phyloP scores from a whole-genome alignment of 306 rosid species.

The Vigna radiata region DNA sequence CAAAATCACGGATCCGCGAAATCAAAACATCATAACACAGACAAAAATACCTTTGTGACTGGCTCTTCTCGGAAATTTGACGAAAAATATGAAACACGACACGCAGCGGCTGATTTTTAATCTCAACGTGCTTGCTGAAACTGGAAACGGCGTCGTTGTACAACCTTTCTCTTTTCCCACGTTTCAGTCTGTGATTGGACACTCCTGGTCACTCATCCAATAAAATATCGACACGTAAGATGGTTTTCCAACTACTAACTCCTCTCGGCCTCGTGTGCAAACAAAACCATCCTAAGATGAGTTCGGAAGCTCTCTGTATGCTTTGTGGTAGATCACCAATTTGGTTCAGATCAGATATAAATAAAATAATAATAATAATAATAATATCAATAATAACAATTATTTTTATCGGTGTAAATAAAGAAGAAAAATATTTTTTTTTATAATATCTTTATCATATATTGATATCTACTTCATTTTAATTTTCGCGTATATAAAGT shows the following conservation, averaged over 20 bases:
- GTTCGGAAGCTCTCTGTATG: background rate
- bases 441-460: too few species aligned
- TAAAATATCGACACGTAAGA: conserved; percentile 7
- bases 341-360: background rate
- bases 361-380: background rate
- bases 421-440: background rate
- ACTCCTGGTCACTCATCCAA: conserved; percentile 34
- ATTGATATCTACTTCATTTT: too few species aligned
- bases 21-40: background rate
- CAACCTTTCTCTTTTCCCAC: background rate
- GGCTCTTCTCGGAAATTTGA: background rate
- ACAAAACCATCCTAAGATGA: background rate
- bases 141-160: conserved; percentile 44
- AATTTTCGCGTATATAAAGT: too few species aligned
- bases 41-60: conserved; percentile 12
- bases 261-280: background rate
- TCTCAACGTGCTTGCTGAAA: conserved; percentile 19
- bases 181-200: conserved; percentile 40
- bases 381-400: background rate
- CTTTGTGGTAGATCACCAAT: too few species aligned
- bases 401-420: background rate
- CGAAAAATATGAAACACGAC: background rate
- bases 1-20: conserved; percentile 19
- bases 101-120: conserved; percentile 6
- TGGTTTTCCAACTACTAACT: background rate